phyloP scores from a whole-genome alignment of 108 stramenopile genomes.

The Cyclostephanos tholiformis region DNA sequence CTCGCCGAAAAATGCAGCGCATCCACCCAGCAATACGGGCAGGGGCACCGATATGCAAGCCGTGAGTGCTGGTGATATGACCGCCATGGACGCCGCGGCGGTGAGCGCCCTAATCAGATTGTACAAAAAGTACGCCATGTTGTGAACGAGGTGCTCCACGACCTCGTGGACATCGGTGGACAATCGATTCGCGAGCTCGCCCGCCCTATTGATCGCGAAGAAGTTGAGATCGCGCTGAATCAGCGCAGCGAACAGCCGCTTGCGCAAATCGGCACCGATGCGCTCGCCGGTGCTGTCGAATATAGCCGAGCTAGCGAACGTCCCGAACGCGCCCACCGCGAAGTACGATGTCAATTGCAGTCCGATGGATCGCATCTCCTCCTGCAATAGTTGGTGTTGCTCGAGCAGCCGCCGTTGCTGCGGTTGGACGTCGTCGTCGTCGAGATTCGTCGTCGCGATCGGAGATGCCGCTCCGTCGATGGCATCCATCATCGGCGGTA shows the following conservation, averaged over 20 bases:
- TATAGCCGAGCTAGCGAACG: constrained; percentile 33
- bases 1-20: constrained; percentile 36
- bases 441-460: too few species aligned
- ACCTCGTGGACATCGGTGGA: constrained; percentile 54
- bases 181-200: constrained; percentile 50
- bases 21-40: constrained; percentile 22
- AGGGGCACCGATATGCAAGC: constrained; percentile 29
- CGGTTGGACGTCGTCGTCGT: neutral
- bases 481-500: too few species aligned
- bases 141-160: constrained; percentile 50
- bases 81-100: constrained; percentile 36
- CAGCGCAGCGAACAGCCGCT: constrained; percentile 36
- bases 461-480: too few species aligned
- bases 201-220: constrained; percentile 43
- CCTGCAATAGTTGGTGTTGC: constrained; percentile 1
- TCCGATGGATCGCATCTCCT: constrained; percentile 31
- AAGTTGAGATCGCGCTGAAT: constrained; percentile 40
- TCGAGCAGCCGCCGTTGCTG: too few species aligned
- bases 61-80: constrained; percentile 36
- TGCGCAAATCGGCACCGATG: constrained; percentile 42
- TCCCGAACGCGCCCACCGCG: constrained; percentile 33
- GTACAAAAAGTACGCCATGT: constrained; percentile 38
- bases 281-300: constrained; percentile 48
- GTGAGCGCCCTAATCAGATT: constrained; percentile 35
- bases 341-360: constrained; percentile 39